These are phyloP conservation scores for Rutstroemia sp. DNA, from an alignment of 2,329 filamentous ascomycete species.

Conservation along the genomic window DNA sequence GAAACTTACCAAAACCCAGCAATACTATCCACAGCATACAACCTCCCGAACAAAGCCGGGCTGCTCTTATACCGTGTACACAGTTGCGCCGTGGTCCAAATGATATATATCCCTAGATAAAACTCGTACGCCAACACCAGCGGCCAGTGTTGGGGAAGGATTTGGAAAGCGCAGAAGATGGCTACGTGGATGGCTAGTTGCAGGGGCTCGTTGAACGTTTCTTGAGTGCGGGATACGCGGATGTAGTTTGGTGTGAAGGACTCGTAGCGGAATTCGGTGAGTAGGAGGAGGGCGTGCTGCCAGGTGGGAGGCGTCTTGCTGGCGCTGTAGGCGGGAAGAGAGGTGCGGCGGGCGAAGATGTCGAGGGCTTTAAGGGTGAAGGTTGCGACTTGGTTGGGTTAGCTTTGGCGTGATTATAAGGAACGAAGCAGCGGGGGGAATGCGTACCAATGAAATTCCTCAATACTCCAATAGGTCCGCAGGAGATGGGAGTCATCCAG, in stretches of 20 bases:
- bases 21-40: slow-evolving; percentile 33
- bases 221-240: slow-evolving; percentile 24
- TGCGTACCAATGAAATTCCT: slow-evolving; percentile 31
- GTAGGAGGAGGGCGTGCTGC: slow-evolving; percentile 29
- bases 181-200: slow-evolving; percentile 31
- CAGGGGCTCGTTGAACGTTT: slow-evolving; percentile 32
- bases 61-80: slow-evolving; percentile 32
- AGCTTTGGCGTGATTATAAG: background rate
- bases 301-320: slow-evolving; percentile 23
- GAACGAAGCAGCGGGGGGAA: background rate
- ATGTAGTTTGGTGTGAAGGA: slow-evolving; percentile 36
- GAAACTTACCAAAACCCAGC: slow-evolving; percentile 32
- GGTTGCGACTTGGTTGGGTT: slow-evolving; percentile 26
- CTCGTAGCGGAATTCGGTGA: slow-evolving; percentile 37
- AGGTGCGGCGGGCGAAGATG: slow-evolving; percentile 31
- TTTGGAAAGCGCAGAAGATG: slow-evolving; percentile 31
- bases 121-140: slow-evolving; percentile 33
- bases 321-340: slow-evolving; percentile 22
- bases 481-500: slow-evolving; percentile 28
- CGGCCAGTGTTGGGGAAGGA: slow-evolving; percentile 30
- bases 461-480: slow-evolving; percentile 27
- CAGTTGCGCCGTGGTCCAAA: slow-evolving; percentile 34
- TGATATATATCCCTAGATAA: slow-evolving; percentile 33
- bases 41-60: slow-evolving; percentile 34
- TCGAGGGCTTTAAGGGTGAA: slow-evolving; percentile 36